Evolutionary conservation across 2,329 filamentous ascomycete species (phyloP), one percentile per base, ranked within the genome.

Genomic region (Scytalidium sp.): DNA sequence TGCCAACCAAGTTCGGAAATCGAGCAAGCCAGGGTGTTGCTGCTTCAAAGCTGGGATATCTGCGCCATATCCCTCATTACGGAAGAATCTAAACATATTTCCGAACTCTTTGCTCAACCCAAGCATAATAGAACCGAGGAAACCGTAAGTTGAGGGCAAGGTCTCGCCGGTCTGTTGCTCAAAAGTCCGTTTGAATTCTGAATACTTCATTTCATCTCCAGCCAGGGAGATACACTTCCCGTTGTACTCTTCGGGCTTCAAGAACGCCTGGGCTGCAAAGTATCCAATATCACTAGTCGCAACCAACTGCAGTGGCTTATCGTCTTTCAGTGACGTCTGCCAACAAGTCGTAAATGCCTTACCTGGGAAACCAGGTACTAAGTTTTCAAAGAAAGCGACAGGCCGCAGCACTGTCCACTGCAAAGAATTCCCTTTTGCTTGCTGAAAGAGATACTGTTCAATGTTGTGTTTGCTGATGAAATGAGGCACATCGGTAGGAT

Each of bases 401-500:
- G 79, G 79, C 2, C 78, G 71, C 5, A 83, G 65, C 39, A 83
- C 75, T 0, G 76, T 79, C 71, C 75, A 83, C 8, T 64, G 65
- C 75, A 79, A 78, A 0, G 57, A 62, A 1, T 67, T 66, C 1
- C 66, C 64, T 15, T 66, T 65, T 8, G 69, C 59, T 21, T 68
- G 66, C 19, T 75, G 67, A 19, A 76, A 67, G 15, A 86, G 71
- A 55, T 86, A 72, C 45, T 78, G 67, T 63, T 87, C 84, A 56
- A 86, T 81, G 27, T 75, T 63, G 58, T 80, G 74, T 63, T 87
- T 86, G 63, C 65, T 69, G 50, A 72, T 71, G 63, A 86, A 87
- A 61, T 86, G 81, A 0, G 80, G 80, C 32, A 85, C 69, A 1
- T 71, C 53, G 2, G 82, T 85, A 0, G 78, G 71, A 54, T 74